phyloP scores from a whole-genome alignment of 2,329 filamentous ascomycete species.

The Rhynchosporium graminicola region DNA sequence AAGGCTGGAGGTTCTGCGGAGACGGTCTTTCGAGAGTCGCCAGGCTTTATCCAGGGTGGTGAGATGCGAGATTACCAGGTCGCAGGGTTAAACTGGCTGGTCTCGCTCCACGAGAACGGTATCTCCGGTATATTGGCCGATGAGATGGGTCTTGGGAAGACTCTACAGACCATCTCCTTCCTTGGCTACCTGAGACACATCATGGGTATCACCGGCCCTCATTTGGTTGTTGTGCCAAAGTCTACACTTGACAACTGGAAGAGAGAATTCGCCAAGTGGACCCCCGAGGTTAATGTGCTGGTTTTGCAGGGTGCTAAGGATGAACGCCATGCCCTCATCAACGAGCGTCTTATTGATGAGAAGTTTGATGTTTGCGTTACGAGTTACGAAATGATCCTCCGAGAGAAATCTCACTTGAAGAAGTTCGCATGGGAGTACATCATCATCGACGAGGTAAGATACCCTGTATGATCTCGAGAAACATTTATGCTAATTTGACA shows the following conservation, averaged over 20 bases:
- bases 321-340: conserved; percentile 83
- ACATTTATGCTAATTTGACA: conserved; percentile 27
- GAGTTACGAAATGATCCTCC: conserved; percentile 97
- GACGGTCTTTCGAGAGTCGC: conserved; percentile 91
- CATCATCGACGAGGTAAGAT: conserved; percentile 81
- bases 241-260: conserved; percentile 99
- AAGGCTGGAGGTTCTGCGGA: conserved; percentile 83
- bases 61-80: conserved; percentile 96
- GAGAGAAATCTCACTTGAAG: conserved; percentile 91
- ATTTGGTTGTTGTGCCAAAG: conserved; percentile 90
- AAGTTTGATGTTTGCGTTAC: conserved; percentile 98
- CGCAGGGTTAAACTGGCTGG: conserved; percentile 93
- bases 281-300: conserved; percentile 90
- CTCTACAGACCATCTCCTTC: conserved; percentile 95
- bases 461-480: background rate
- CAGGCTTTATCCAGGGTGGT: conserved; percentile 79
- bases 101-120: conserved; percentile 96
- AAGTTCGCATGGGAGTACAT: conserved; percentile 99
- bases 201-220: conserved; percentile 84
- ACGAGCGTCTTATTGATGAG: conserved; percentile 86
- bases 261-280: conserved; percentile 91
- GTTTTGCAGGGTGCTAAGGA: conserved; percentile 96
- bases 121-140: conserved; percentile 97
- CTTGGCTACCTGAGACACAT: conserved; percentile 92
- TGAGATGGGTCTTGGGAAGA: conserved; percentile 99